Evolutionary conservation across 305 asterid genomes (phyloP).

Genomic region (Rubia balearica): DNA sequence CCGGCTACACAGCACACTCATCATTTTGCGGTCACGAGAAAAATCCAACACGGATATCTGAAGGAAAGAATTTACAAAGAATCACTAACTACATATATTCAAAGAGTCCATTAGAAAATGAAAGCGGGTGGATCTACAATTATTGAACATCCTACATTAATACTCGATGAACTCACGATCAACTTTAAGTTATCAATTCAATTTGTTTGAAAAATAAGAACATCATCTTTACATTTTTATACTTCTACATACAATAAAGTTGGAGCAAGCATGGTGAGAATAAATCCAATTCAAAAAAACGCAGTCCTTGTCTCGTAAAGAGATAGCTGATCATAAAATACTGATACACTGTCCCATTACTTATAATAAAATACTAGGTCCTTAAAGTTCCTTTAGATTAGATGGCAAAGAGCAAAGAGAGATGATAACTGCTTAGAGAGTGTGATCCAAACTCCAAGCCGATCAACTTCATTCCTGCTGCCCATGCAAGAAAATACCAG

Average conservation of each 20-base stretch:
- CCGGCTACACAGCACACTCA: constrained; percentile 97
- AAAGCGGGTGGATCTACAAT: not conserved
- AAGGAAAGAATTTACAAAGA: constrained; percentile 17
- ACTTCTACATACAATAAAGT: not conserved
- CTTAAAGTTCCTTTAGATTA: not conserved
- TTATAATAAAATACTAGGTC: not conserved
- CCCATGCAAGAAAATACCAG: not conserved
- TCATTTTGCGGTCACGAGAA: constrained; percentile 99
- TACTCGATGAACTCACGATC: not conserved
- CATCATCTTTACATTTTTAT: not conserved
- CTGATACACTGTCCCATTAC: not conserved
- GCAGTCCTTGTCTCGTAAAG: not conserved
- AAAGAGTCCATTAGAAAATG: not conserved
- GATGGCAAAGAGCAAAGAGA: not conserved
- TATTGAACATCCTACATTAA: not conserved
- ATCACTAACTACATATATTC: constrained; percentile 4
- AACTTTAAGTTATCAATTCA: not conserved
- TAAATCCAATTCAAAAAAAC: not conserved
- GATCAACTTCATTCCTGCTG: not conserved
- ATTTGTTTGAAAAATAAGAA: not conserved
- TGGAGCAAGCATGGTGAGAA: not conserved
- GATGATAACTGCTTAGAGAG: not conserved
- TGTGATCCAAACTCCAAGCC: not conserved
- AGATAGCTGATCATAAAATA: not conserved
- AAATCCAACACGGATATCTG: constrained; percentile 89